Evolutionary conservation across 768 basidiomycete species (phyloP), one percentile per base, ranked within the genome.

Genomic region (Kwoniella bestiolae): DNA sequence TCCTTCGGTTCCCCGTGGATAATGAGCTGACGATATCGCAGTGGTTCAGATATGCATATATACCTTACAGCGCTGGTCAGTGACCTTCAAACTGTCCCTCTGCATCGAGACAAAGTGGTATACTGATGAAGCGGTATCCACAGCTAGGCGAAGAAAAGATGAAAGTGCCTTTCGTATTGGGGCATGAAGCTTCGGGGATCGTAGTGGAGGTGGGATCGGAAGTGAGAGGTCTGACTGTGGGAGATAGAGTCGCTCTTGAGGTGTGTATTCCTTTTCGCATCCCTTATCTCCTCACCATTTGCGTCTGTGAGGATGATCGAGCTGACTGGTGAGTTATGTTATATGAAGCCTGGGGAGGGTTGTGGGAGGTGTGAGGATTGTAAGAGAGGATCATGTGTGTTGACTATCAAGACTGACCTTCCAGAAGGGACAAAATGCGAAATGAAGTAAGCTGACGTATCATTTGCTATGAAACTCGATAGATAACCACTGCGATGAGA

Each of bases 211-310:
- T 73, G 25, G 72, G 72, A 12, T 14, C 29, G 14, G 47, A 38
- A 16, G 72, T 71, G 14, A 62, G 5, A 14, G 32, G 87, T 77
- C 81, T 94, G 66, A 90, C 90, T 78, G 83, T 85, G 16, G 93
- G 94, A 6, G 92, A 94, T 75, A 86, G 90, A 51, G 93, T 97
- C 55, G 92, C 94, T 28, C 85, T 96, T 78, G 94, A 97, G 77
- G 92, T 93, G 29, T 91, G 92, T 55, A 32, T 12, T 86, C 87
- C 65, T 88, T 87, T 5, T 94, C 91, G 81, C 84, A 88, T 83
- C 82, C 78, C 34, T 95, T 16, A 34, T 21, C n/a, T n/a, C n/a
- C n/a, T n/a, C n/a, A n/a, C n/a, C n/a, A n/a, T n/a, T n/a, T n/a
- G n/a, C n/a, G n/a, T n/a, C n/a, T n/a, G n/a, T n/a, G n/a, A n/a